These are phyloP conservation scores for Adiantum capillusveneris DNA, from an alignment of 75 land plant genomes.

Conservation along the genomic window DNA sequence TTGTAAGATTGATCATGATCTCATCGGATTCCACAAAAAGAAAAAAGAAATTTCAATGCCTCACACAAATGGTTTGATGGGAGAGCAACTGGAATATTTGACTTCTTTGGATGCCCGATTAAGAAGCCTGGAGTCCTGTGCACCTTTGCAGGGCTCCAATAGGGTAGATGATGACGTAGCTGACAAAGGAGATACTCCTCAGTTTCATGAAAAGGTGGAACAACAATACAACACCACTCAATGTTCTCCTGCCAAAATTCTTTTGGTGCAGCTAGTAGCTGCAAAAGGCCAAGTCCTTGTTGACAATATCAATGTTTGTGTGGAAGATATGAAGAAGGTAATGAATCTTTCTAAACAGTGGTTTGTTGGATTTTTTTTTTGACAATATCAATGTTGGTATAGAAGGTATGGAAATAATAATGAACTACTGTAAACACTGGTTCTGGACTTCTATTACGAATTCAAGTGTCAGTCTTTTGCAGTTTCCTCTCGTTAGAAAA, in stretches of 20 bases:
- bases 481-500: too few species aligned
- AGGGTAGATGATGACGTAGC: not conserved
- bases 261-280: conserved; percentile 6
- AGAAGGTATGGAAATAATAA: too few species aligned
- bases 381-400: too few species aligned
- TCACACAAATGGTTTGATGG: not conserved
- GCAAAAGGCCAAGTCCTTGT: too few species aligned
- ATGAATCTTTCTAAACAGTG: too few species aligned
- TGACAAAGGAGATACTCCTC: not conserved
- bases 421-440: too few species aligned
- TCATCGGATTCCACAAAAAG: conserved; percentile 10
- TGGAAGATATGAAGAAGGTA: too few species aligned
- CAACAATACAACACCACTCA: not conserved
- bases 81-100: not conserved
- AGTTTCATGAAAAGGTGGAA: not conserved
- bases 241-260: not conserved
- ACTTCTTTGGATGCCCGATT: conserved; percentile 4
- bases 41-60: not conserved
- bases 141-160: not conserved
- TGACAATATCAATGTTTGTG: too few species aligned
- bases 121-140: conserved; percentile 2
- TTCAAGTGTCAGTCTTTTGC: too few species aligned
- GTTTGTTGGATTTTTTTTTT: too few species aligned
- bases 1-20: conserved; percentile 14
- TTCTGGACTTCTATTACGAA: too few species aligned